Evolutionary conservation across 371 early-diverging fungal species (phyloP).

Genomic region (Mucor velutinosus): DNA sequence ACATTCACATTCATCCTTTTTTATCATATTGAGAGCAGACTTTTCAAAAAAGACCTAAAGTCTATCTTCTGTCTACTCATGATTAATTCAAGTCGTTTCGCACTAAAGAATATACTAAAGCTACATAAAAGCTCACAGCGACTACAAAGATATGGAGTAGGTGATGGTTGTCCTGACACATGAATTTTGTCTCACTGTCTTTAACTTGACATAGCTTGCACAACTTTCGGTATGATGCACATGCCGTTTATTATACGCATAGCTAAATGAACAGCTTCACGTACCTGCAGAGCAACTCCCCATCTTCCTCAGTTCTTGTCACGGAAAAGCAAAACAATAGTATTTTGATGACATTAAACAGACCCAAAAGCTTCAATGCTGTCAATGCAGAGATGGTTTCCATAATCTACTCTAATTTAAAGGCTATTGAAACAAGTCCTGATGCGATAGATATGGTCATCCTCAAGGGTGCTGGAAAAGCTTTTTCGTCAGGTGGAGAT

Average conservation of each 20-base stretch:
- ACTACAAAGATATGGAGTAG: not conserved
- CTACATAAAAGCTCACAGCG: not conserved
- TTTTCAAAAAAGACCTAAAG: not conserved
- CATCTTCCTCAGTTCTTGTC: not conserved
- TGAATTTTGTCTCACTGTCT: not conserved
- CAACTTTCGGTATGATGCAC: not conserved
- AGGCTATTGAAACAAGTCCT: not conserved
- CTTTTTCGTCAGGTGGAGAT: not conserved
- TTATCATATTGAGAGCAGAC: not conserved
- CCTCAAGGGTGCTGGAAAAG: not conserved
- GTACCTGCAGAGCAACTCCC: not conserved
- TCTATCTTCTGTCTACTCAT: not conserved
- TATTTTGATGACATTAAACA: not conserved
- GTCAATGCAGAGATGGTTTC: not conserved
- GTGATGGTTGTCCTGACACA: not conserved
- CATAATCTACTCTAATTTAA: not conserved
- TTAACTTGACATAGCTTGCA: not conserved
- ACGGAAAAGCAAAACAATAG: not conserved
- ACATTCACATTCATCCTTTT: not conserved
- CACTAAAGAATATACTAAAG: not conserved
- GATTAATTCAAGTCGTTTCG: not conserved
- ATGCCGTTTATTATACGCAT: not conserved
- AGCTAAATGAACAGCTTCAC: not conserved
- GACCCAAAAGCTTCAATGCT: not conserved
- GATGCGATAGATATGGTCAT: not conserved